Evolutionary conservation across 2,329 filamentous ascomycete species (phyloP).

Genomic region (Aspergillus viridinutans): DNA sequence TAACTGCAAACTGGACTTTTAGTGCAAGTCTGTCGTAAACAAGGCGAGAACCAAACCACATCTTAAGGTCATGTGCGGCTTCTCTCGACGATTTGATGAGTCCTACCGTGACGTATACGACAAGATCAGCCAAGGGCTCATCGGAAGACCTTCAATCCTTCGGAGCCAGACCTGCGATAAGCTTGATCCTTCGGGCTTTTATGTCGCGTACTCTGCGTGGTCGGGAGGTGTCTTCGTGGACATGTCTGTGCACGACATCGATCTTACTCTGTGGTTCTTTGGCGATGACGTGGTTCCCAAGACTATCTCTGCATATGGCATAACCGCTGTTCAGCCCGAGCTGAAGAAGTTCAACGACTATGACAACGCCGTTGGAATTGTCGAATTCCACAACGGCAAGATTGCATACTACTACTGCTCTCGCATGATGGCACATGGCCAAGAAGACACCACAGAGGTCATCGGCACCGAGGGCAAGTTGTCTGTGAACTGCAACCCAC

Average conservation of each 20-base stretch:
- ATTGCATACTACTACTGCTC: slow-evolving; percentile 62
- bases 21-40: slow-evolving; percentile 59
- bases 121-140: slow-evolving; percentile 51
- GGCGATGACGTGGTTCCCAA: slow-evolving; percentile 53
- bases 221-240: slow-evolving; percentile 68
- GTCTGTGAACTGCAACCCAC: slow-evolving; percentile 50
- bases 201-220: slow-evolving; percentile 63
- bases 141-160: slow-evolving; percentile 58
- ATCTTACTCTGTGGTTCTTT: slow-evolving; percentile 62
- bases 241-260: slow-evolving; percentile 67
- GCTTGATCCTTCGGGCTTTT: slow-evolving; percentile 62
- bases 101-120: slow-evolving; percentile 56
- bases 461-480: slow-evolving; percentile 64
- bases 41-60: slow-evolving; percentile 49
- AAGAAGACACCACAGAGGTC: slow-evolving; percentile 64
- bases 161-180: slow-evolving; percentile 66
- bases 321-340: slow-evolving; percentile 57
- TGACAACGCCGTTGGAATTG: slow-evolving; percentile 60
- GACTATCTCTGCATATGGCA: slow-evolving; percentile 53
- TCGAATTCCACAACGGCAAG: slow-evolving; percentile 62
- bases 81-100: slow-evolving; percentile 57
- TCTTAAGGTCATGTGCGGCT: slow-evolving; percentile 58
- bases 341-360: slow-evolving; percentile 55
- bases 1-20: neutral
- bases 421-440: slow-evolving; percentile 65